These are phyloP conservation scores for Colletotrichum orchidophilum DNA, from an alignment of 2,329 filamentous ascomycete species.

Conservation along the genomic window DNA sequence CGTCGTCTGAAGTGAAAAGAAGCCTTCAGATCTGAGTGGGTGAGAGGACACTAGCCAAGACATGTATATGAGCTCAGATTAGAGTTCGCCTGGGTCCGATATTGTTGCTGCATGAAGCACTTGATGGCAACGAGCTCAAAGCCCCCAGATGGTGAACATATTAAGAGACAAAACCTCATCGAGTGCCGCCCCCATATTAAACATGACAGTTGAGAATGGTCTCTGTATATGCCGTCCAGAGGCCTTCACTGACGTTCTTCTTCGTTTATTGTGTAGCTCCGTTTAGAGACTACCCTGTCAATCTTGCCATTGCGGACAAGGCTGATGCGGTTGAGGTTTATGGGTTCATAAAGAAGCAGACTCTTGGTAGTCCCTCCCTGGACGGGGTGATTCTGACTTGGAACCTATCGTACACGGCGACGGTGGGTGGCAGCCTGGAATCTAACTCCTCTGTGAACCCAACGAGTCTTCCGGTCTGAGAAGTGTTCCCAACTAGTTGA, in stretches of 20 bases:
- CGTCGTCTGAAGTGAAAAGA: not conserved
- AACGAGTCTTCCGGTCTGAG: not conserved
- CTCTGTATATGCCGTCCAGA: not conserved
- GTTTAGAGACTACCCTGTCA: conserved; percentile 57
- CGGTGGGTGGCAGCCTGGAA: conserved; percentile 14
- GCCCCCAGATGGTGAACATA: not conserved
- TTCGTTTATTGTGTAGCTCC: not conserved
- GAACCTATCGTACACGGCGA: conserved; percentile 22
- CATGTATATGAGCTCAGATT: not conserved
- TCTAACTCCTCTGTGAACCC: not conserved
- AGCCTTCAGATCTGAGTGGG: too few species aligned
- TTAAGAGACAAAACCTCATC: not conserved
- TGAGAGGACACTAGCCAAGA: not conserved
- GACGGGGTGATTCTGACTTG: conserved; percentile 10
- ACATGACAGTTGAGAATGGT: not conserved
- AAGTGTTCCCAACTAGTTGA: not conserved
- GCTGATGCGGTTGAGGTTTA: conserved; percentile 20
- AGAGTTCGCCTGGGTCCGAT: not conserved
- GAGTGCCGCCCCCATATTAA: not conserved
- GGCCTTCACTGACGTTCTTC: not conserved
- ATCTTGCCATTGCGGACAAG: conserved; percentile 73
- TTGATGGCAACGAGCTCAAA: not conserved
- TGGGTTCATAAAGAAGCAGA: conserved; percentile 17
- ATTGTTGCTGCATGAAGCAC: not conserved
- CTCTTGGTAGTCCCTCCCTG: not conserved